Conservation (phyloP, 2,329 filamentous ascomycete species). For the Aspergillus floridensis region DNA sequence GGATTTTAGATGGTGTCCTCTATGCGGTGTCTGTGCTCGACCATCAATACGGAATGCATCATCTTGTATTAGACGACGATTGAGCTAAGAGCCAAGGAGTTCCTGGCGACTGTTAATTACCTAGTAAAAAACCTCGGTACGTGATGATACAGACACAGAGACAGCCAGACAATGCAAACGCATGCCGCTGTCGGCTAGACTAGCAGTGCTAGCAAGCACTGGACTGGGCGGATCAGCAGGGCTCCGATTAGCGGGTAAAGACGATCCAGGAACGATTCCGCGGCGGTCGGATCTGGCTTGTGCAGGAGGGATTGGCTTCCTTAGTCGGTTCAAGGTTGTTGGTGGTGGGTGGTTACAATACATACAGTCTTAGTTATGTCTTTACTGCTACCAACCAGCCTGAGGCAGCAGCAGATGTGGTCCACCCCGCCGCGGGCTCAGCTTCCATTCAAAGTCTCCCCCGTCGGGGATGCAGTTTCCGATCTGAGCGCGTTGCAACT, state of each 20-base stretch:
- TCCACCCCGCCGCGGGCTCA: neutral
- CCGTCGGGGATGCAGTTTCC: slow-evolving; percentile 8
- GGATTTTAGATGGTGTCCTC: too few relatives aligned
- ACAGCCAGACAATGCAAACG: neutral
- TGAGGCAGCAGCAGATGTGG: neutral
- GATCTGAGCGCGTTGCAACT: slow-evolving; percentile 10
- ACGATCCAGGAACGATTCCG: slow-evolving; percentile 22
- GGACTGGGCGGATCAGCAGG: slow-evolving; percentile 18
- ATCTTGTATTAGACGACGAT: too few relatives aligned
- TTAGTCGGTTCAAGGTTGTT: too few relatives aligned
- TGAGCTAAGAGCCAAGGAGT: too few relatives aligned
- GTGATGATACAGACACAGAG: neutral
- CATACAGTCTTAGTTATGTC: neutral
- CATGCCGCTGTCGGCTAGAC: slow-evolving; percentile 3
- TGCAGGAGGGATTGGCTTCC: neutral
- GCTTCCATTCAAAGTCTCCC: neutral
- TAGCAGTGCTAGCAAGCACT: slow-evolving; percentile 1
- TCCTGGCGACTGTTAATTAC: too few relatives aligned
- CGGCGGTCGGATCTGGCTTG: neutral
- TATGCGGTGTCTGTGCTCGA: slow-evolving; percentile 7
- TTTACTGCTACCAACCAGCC: neutral
- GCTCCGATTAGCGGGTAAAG: slow-evolving; percentile 16
- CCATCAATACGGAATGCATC: neutral
- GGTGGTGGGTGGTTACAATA: too few relatives aligned
- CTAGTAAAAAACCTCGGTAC: too few relatives aligned